These are phyloP conservation scores for Termitomyces sp. DNA, from an alignment of 768 basidiomycete genomes.

Conservation along the genomic window DNA sequence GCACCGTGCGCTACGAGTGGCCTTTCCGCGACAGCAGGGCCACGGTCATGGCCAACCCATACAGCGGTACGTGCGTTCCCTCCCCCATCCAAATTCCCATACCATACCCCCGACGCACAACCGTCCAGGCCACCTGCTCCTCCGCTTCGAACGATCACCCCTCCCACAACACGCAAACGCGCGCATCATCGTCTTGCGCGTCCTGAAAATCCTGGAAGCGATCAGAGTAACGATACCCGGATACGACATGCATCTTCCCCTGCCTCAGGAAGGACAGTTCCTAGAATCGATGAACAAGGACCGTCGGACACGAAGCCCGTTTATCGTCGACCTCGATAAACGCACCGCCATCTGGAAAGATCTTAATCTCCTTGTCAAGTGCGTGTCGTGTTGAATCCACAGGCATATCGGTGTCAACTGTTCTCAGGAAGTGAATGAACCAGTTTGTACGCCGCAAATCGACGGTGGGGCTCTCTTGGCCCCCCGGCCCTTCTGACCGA, in stretches of 20 bases:
- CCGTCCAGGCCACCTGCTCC: background rate
- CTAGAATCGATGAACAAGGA: background rate
- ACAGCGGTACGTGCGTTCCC: constrained; percentile 2
- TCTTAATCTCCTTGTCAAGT: background rate
- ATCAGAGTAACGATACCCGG: background rate
- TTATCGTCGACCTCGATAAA: background rate
- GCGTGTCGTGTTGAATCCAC: background rate
- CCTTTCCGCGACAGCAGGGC: background rate
- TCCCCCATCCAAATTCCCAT: too few relatives aligned
- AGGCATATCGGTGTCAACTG: too few relatives aligned
- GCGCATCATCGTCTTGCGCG: background rate
- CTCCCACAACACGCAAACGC: background rate
- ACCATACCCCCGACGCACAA: background rate
- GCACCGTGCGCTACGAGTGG: background rate
- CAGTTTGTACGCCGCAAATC: background rate
- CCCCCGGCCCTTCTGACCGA: too few relatives aligned
- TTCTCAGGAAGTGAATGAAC: background rate
- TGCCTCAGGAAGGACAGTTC: background rate
- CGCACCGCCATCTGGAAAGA: background rate
- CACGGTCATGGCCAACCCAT: background rate
- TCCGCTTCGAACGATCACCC: constrained; percentile 7
- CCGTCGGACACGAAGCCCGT: background rate
- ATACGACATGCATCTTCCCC: constrained; percentile 1
- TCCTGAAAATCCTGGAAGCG: constrained; percentile 1
- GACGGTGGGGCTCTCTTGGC: background rate